These are phyloP conservation scores for Candolleomyces aberdarensis DNA, from an alignment of 768 basidiomycete species.

Conservation along the genomic window DNA sequence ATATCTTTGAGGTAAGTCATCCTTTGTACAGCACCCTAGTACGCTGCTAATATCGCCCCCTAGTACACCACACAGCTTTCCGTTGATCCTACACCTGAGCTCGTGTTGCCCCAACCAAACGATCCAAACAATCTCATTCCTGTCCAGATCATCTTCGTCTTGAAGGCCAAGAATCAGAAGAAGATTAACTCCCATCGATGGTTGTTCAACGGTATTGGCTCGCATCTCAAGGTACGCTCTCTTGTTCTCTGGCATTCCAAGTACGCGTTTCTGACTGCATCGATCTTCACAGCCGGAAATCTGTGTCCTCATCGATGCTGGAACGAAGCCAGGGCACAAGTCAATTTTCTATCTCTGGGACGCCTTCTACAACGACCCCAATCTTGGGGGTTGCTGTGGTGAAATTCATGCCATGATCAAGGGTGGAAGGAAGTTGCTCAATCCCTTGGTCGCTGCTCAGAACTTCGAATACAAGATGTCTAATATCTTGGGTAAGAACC, in stretches of 20 bases:
- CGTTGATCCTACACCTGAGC: slow-evolving; percentile 83
- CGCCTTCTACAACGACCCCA: slow-evolving; percentile 76
- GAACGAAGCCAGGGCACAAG: slow-evolving; percentile 94
- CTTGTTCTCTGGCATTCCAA: not conserved
- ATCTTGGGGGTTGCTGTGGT: slow-evolving; percentile 86
- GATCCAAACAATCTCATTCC: slow-evolving; percentile 87
- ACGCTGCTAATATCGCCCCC: no score
- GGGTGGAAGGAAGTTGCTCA: slow-evolving; percentile 85
- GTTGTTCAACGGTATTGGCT: slow-evolving; percentile 92
- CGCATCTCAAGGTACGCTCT: slow-evolving; percentile 59
- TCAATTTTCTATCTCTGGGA: slow-evolving; percentile 96
- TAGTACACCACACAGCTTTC: slow-evolving; percentile 57
- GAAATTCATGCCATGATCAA: slow-evolving; percentile 83
- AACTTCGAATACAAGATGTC: slow-evolving; percentile 99
- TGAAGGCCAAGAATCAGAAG: slow-evolving; percentile 94
- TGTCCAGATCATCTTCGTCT: slow-evolving; percentile 84
- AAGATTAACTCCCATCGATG: slow-evolving; percentile 96
- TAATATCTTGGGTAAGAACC: slow-evolving; percentile 52
- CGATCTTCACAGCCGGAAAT: slow-evolving; percentile 64
- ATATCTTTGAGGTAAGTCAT: slow-evolving; percentile 65
- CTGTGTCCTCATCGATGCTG: slow-evolving; percentile 90
- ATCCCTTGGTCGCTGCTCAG: slow-evolving; percentile 91
- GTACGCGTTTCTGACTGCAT: not conserved
- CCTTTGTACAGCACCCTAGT: slow-evolving; percentile 64
- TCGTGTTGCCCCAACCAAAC: slow-evolving; percentile 85